Base-by-base conservation (phyloP, 257 asterid species). In the Plantago ovata region DNA sequence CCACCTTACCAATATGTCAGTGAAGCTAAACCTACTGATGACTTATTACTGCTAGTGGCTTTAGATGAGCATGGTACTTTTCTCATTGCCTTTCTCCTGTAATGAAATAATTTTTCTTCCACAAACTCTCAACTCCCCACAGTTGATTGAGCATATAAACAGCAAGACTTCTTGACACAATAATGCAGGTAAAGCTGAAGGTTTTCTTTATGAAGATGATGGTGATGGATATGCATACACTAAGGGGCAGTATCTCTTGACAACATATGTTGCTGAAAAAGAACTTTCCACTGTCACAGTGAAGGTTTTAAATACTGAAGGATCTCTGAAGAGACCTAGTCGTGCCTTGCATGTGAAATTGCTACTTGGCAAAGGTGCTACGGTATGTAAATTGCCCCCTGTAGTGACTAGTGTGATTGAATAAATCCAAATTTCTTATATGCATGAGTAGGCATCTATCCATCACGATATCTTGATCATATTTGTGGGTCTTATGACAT, bases 161-260 rank as follows among this genome's bases (percentile, higher is more conserved):
- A 55, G 60, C 47, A 38, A 10, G 47, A 2, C 23, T 60, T 46
- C n/a, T 7, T 16, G 38, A 43, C 15, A 12, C 38, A 52, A 54
- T 49, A 73, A 52, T 68, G 62, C 82, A 92, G 98, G 96, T 56
- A 89, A 82, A 70, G 95, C 98, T 43, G 89, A 86, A 79, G 98
- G 98, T 46, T 13, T 65, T 69, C 82, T 84, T 57, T 93, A 68
- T 56, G 98, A 93, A 74, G 98, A 93, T 60, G 87, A 78, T 57
- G 97, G 95, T 13, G 98, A 93, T 78, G 98, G 97, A 57, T 84
- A 89, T 72, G 95, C 68, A 58, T 93, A 81, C 73, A 73, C 73
- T 16, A 71, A 54, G 61, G 97, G 90, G 24, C 79, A 67, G 15
- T 93, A 81, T 74, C 84, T 82, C 41, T 72, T 86, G 79, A 89